Evolutionary conservation across 345 rosid genomes (phyloP), one percentile per base, ranked within the genome.

Genomic region (Pelargonium nanum): DNA sequence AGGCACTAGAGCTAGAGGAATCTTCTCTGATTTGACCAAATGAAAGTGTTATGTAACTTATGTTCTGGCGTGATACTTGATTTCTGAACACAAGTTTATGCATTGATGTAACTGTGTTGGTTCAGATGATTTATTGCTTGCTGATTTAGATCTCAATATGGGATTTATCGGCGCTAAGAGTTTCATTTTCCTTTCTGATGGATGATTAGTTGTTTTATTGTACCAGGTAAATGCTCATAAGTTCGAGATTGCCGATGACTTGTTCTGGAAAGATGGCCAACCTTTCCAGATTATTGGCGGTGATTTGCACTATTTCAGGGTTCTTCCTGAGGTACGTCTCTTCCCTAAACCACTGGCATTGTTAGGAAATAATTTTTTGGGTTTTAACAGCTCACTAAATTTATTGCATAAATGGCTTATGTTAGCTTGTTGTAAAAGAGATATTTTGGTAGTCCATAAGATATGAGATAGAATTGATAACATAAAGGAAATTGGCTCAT

Each of bases 241-340:
- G 16, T 92, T 89, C 67, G 82, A 82, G 78, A 89, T 92, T 28
- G 74, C 64, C n/a, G 70, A 82, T 25, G 98, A 92, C 75, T 73
- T 26, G 80, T 92, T 92, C 26, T 87, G 91, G 91, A 92, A 81
- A 77, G 91, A 85, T 63, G 91, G 85, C 22, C 60, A 63, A 54
- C 81, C 77, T 59, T 89, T 89, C 58, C 85, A 69, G 76, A 82
- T 92, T 57, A 87, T 92, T 54, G 96, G 96, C 57, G 98, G 98
- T 52, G 98, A 92, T 67, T 65, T 92, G 81, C 98, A 92, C 65
- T 92, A 92, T 70, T 92, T 89, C 64, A 86, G 98, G 8, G 68
- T 85, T 72, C 83, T 83, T 66, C 96, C 98, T 16, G 72, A 85
- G 98, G 98, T 85, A 75, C 48, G 25, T 6, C 24, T 22, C 19